Evolutionary conservation across 1,284 basidiomycete species (phyloP).

Genomic region (Tylopilus orsonianus): DNA sequence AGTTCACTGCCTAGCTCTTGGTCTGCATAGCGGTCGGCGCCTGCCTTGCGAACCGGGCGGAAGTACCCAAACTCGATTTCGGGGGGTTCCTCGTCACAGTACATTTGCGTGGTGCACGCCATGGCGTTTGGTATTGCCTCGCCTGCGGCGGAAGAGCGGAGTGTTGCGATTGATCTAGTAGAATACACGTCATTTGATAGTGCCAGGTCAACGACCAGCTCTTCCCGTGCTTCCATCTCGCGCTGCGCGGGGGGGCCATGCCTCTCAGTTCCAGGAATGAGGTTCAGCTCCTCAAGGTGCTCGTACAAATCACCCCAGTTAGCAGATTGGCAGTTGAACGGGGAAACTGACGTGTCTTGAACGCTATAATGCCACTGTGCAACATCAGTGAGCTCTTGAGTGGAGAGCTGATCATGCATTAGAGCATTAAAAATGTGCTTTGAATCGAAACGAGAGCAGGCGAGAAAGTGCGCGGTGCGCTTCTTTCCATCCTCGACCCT

Average conservation of each 20-base stretch:
- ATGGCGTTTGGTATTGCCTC: slow-evolving; percentile 46
- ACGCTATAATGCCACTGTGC: slow-evolving; percentile 58
- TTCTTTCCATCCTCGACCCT: slow-evolving; percentile 48
- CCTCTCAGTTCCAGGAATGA: slow-evolving; percentile 35
- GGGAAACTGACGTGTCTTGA: slow-evolving; percentile 40
- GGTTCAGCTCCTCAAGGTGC: slow-evolving; percentile 43
- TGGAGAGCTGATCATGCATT: slow-evolving; percentile 45
- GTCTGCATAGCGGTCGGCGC: slow-evolving; percentile 30
- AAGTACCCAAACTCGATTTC: slow-evolving; percentile 61
- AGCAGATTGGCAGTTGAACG: slow-evolving; percentile 40
- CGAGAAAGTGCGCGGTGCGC: slow-evolving; percentile 49
- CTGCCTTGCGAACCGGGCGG: slow-evolving; percentile 42
- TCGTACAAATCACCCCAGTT: slow-evolving; percentile 39
- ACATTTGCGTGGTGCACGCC: slow-evolving; percentile 48
- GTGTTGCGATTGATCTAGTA: slow-evolving; percentile 39
- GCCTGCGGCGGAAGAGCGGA: slow-evolving; percentile 21
- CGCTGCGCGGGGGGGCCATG: slow-evolving; percentile 41
- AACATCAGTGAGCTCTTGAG: slow-evolving; percentile 37
- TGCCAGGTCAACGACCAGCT: slow-evolving; percentile 60
- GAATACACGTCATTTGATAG: slow-evolving; percentile 61
- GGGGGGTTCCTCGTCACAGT: slow-evolving; percentile 52
- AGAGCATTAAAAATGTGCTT: slow-evolving; percentile 53
- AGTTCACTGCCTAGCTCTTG: slow-evolving; percentile 22
- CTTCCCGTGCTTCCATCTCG: slow-evolving; percentile 56
- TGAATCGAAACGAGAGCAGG: slow-evolving; percentile 49